Conservation (phyloP, 1,284 basidiomycete species). For the Takashimella tepidaria region DNA sequence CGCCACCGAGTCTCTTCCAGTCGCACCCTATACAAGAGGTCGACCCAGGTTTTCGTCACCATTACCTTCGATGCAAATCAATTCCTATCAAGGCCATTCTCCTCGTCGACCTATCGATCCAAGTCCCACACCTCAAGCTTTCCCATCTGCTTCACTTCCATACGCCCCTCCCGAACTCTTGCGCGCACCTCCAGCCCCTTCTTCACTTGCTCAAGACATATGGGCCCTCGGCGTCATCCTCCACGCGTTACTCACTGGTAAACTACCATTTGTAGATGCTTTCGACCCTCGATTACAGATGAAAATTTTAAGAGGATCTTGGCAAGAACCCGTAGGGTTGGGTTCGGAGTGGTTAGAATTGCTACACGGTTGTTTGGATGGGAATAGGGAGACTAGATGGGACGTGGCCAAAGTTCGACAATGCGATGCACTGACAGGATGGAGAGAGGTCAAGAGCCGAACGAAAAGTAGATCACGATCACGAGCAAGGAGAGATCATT, state of each 20-base stretch:
- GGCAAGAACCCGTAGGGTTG: slow-evolving; percentile 52
- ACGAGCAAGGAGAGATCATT: slow-evolving; percentile 6
- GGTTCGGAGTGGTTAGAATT: slow-evolving; percentile 67
- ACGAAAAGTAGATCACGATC: slow-evolving; percentile 28
- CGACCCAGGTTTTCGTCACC: neutral
- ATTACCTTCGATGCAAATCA: neutral
- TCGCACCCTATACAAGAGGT: neutral
- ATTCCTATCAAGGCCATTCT: neutral
- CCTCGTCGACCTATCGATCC: neutral
- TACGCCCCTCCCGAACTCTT: slow-evolving; percentile 82
- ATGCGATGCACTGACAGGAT: slow-evolving; percentile 73
- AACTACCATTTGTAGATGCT: slow-evolving; percentile 74
- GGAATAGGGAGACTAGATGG: slow-evolving; percentile 60
- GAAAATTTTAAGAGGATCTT: slow-evolving; percentile 79
- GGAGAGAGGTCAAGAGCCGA: slow-evolving; percentile 52
- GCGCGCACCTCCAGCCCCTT: slow-evolving; percentile 46
- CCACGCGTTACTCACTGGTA: slow-evolving; percentile 72
- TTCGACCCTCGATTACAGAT: slow-evolving; percentile 85
- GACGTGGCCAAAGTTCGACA: slow-evolving; percentile 67
- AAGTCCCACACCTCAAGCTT: slow-evolving; percentile 26
- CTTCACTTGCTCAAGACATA: slow-evolving; percentile 65
- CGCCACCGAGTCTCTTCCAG: neutral
- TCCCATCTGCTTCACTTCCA: slow-evolving; percentile 79
- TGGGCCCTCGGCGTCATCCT: slow-evolving; percentile 89
- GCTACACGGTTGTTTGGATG: slow-evolving; percentile 68